These are phyloP conservation scores for Rhypophila decipiens DNA, from an alignment of 495 filamentous ascomycete species.

Conservation along the genomic window DNA sequence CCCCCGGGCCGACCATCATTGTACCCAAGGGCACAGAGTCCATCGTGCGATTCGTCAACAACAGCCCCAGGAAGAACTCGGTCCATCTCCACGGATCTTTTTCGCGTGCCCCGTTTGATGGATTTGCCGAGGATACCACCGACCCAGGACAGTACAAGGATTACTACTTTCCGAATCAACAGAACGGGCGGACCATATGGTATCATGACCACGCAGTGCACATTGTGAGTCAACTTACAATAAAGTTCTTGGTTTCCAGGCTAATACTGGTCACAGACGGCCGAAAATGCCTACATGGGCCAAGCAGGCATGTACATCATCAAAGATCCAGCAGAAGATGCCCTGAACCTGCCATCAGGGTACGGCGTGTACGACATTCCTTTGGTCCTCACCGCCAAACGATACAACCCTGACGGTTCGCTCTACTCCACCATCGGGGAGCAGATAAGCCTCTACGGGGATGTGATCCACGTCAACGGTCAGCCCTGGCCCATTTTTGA, in stretches of 20 bases:
- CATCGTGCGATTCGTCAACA: conserved; percentile 49
- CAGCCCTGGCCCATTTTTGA: conserved; percentile 50
- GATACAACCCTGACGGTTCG: conserved; percentile 41
- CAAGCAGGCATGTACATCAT: conserved; percentile 41
- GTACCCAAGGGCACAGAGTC: conserved; percentile 39
- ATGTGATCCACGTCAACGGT: conserved; percentile 51
- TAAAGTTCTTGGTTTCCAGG: too few species aligned
- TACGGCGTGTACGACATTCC: conserved; percentile 46
- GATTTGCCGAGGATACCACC: conserved; percentile 51
- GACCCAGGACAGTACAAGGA: conserved; percentile 48
- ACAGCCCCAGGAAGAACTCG: conserved; percentile 28
- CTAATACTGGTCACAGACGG: conserved; percentile 32
- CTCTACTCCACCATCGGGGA: conserved; percentile 35
- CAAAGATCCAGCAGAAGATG: conserved; percentile 39
- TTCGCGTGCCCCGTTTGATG: conserved; percentile 38
- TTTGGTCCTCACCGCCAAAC: conserved; percentile 42
- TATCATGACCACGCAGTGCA: conserved; percentile 50
- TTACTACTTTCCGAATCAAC: conserved; percentile 54
- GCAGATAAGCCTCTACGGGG: conserved; percentile 42
- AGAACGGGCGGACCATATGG: conserved; percentile 46
- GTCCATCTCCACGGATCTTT: conserved; percentile 50
- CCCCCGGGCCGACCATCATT: conserved; percentile 46
- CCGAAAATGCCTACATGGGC: conserved; percentile 50
- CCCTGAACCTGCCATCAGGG: conserved; percentile 39
- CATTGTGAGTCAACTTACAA: too few species aligned